Evolutionary conservation across 257 asterid genomes (phyloP).

Genomic region (Datura wrightii): DNA sequence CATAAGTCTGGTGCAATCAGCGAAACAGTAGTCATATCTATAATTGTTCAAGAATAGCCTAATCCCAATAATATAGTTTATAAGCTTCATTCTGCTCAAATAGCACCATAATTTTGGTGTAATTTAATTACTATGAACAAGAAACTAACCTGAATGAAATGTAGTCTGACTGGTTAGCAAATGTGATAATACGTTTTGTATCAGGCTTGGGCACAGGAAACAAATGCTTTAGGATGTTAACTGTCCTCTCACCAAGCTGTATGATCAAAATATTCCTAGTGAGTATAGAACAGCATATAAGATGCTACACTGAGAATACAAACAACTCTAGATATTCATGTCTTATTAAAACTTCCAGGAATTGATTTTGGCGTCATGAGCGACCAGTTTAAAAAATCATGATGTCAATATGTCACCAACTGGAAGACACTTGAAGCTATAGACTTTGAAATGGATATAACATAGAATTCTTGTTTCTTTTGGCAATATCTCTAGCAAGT

Average conservation of each 20-base stretch:
- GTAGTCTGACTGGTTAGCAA: conserved; percentile 76
- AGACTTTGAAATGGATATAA: not conserved
- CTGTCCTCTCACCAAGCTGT: conserved; percentile 89
- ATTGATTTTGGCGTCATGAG: not conserved
- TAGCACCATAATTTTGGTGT: not conserved
- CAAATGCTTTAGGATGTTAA: conserved; percentile 80
- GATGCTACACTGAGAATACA: not conserved
- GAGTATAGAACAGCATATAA: not conserved
- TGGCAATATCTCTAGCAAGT: not conserved
- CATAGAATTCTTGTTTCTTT: not conserved
- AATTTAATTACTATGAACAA: not conserved
- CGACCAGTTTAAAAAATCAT: not conserved
- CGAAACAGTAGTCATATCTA: not conserved
- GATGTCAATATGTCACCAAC: not conserved
- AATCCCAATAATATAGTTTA: not conserved
- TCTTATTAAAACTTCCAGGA: not conserved
- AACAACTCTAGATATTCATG: not conserved
- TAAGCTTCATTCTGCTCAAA: not conserved
- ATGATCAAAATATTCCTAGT: conserved; percentile 34
- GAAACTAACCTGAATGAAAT: conserved; percentile 84
- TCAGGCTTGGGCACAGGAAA: conserved; percentile 97
- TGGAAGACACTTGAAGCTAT: not conserved
- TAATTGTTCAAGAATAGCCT: not conserved
- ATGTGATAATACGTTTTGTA: conserved; percentile 82
- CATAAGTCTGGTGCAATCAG: not conserved